Percentiles rank a stretch among this genome's conserved stretches.
Conservation (phyloP, 2,329 filamentous ascomycete species). For the Didymella arachidicola region DNA sequence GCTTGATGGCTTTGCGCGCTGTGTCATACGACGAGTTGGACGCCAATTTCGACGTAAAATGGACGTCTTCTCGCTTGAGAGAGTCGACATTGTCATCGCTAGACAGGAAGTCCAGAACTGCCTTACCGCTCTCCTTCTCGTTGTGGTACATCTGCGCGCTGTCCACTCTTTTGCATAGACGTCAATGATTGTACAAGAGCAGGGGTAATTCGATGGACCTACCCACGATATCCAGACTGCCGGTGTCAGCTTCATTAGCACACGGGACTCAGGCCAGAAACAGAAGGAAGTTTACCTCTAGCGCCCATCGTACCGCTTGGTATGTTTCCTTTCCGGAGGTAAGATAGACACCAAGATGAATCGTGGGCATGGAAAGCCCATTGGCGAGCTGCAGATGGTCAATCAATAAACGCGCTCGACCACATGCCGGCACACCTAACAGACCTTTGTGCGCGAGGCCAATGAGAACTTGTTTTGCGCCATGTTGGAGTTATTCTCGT, state of each 20-base stretch:
- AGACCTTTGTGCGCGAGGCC: conserved; percentile 53
- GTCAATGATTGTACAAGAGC: conserved; percentile 33
- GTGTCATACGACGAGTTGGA: conserved; percentile 72
- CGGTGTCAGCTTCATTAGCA: conserved; percentile 29
- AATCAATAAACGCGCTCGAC: conserved; percentile 17
- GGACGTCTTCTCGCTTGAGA: conserved; percentile 72
- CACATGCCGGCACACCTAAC: conserved; percentile 18
- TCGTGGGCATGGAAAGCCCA: conserved; percentile 71
- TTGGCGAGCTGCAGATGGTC: conserved; percentile 58
- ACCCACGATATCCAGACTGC: conserved; percentile 58
- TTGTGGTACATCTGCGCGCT: conserved; percentile 72
- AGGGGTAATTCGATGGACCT: conserved; percentile 28
- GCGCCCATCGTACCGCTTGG: conserved; percentile 64
- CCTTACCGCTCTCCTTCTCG: conserved; percentile 72
- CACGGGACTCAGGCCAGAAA: conserved; percentile 12
- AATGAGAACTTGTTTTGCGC: conserved; percentile 51
- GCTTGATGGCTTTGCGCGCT: conserved; percentile 70
- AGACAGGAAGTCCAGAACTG: conserved; percentile 66
- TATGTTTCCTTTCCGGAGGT: conserved; percentile 69
- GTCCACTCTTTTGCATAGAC: conserved; percentile 56
- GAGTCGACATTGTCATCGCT: conserved; percentile 57
- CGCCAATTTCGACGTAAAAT: conserved; percentile 81
- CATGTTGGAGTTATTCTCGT: conserved; percentile 35
- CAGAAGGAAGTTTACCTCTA: conserved; percentile 56
- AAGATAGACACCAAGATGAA: conserved; percentile 78